Conservation (phyloP, 2,329 filamentous ascomycete genomes). For the Fusarium sp. region DNA sequence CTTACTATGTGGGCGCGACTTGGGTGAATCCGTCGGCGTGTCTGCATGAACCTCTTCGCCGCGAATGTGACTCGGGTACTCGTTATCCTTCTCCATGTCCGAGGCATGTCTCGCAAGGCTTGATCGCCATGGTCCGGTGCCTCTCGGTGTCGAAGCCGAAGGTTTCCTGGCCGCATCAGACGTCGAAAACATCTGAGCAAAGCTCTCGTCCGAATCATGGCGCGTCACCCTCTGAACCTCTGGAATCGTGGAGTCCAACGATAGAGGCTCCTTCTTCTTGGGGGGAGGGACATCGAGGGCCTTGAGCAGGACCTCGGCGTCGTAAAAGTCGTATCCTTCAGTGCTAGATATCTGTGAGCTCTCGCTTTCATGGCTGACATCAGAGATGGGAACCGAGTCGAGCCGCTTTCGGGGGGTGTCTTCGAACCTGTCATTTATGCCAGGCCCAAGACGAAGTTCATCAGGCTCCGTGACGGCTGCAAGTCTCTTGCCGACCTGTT, state of each 20-base stretch:
- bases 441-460: constrained; percentile 60
- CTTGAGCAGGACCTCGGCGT: constrained; percentile 61
- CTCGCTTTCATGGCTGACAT: constrained; percentile 60
- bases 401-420: constrained; percentile 55
- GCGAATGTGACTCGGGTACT: constrained; percentile 58
- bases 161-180: constrained; percentile 56
- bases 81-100: constrained; percentile 43
- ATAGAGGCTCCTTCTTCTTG: constrained; percentile 51
- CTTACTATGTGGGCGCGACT: background rate
- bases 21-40: constrained; percentile 5
- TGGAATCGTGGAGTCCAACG: constrained; percentile 42
- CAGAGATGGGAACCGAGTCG: constrained; percentile 61
- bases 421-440: constrained; percentile 50
- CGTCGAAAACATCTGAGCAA: constrained; percentile 66
- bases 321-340: constrained; percentile 74
- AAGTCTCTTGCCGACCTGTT: constrained; percentile 51
- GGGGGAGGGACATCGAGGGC: constrained; percentile 63
- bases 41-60: constrained; percentile 50
- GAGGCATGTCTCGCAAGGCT: constrained; percentile 43
- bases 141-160: constrained; percentile 20
- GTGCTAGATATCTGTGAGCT: constrained; percentile 59
- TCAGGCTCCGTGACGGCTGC: constrained; percentile 61
- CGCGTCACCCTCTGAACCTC: constrained; percentile 46
- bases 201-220: constrained; percentile 68
- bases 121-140: constrained; percentile 37